Base-by-base conservation (phyloP, 129 eudicot genomes). In the Apium graveolens region DNA sequence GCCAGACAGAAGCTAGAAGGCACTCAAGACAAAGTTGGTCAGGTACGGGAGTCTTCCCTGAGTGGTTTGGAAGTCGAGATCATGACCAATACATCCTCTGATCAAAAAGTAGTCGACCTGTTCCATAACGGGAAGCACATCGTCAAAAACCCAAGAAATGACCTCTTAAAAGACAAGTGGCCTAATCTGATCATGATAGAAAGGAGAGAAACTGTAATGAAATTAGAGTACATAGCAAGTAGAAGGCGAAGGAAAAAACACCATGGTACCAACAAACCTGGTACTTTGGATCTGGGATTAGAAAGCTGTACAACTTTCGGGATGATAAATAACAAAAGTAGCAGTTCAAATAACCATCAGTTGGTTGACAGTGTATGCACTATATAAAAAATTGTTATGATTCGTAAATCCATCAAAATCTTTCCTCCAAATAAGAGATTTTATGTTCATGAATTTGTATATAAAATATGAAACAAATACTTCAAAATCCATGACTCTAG, bases 1-100 rank as follows among this genome's bases (percentile, higher is more conserved):
- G 98, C 97, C 57, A 84, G 74, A 39, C 82, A 82, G 39, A 95
- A 91, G 82, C 77, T 95, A 70, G 82, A 83, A 31, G 71, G 39
- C 21, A 70, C 37, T 27, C 81, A 80, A 29, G 31, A 77, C 17
- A 79, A 71, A 34, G 24, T 27, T 55, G 41, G 51, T 70, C 78
- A 74, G 60, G 65, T 12, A 20, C 60, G 38, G 5, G 20, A 49
- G 66, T 24, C 31, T 26, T 12, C 55, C 32, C 75, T 75, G 70
- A 80, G 81, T 80, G 48, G 48, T 55, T 63, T 77, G 66, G 78
- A 74, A 49, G 37, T 41, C 32, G 24, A n/a, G 7, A 18, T 38
- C 75, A 46, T 73, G 77, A 26, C 78, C 34, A 71, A 11, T 70
- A 11, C 21, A 44, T 12, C 9, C n/a, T 75, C 72, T 73, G 39